Evolutionary conservation across 768 basidiomycete genomes (phyloP), one percentile per base, ranked within the genome.

Genomic region (Suillus subaureus): DNA sequence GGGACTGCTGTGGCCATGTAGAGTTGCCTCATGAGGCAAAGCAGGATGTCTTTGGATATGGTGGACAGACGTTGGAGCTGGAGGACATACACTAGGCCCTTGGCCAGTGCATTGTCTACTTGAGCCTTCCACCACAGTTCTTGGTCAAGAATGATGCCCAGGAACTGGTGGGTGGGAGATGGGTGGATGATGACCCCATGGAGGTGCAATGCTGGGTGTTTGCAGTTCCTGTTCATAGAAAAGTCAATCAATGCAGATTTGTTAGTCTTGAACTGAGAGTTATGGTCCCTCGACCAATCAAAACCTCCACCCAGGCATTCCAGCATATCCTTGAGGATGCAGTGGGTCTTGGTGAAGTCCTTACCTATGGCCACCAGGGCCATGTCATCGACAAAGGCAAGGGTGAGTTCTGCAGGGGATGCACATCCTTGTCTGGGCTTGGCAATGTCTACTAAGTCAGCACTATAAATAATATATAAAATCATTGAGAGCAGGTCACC

Each of bases 381-480:
- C 0, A 68, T 70, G 58, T 81, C 71, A 39, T 81, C 74, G 0
- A 80, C 72, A 42, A 77, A 81, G 0, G 72, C 75, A 6, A 74
- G 57, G 2, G 75, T 61, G 0, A 68, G 37, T 55, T 78, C 71
- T 0, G 63, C 31, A 3, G 13, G n/a, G 0, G 45, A 23, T 23
- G 4, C n/a, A 4, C 45, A 6, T 4, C 45, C 45, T 8, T 4
- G 11, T 4, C 65, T 56, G 0, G 31, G 11, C 2, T 61, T 62
- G 0, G 75, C 65, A 0, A 61, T 33, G 0, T 71, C 52, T 0
- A 71, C 23, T 0, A 78, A 64, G 61, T 70, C 65, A 1, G 77
- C 11, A 55, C 79, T 81, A 68, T 76, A 79, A 16, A 79, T 71
- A 15, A 74, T 69, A 54, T 77, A 79, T 0, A 76, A 57, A 0